Base-by-base conservation (phyloP, 352 stramenopile species). In the Aphanomyces astaci region DNA sequence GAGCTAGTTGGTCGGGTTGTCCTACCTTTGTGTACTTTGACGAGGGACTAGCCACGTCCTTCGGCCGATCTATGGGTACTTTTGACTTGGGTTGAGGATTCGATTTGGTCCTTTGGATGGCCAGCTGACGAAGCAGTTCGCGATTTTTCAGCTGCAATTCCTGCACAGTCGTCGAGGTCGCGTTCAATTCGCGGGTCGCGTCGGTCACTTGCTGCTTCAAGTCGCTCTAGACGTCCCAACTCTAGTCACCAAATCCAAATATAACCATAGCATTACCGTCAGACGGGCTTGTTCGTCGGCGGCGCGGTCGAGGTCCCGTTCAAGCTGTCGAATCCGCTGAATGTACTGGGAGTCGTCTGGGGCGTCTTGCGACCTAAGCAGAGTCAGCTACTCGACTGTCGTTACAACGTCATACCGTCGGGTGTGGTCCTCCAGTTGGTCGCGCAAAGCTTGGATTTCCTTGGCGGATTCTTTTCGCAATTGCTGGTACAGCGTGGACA, bases 61-160 rank as follows among this genome's bases (percentile, higher is more conserved):
- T 43, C 36, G 36, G 15, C 7, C 36, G 36, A 15, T 7, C 36
- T 15, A 43, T 15, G 36, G 36, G 15, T 15, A 15, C 7, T 43
- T 43, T 43, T 7, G 36, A 43, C 36, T 43, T n/a, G n/a, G n/a
- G n/a, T n/a, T n/a, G n/a, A n/a, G n/a, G 36, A 15, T 43, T 66
- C 24, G 33, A 68, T 63, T 86, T 87, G 17, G 76, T 72, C 52
- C 82, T 72, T 0, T 81, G 75, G 36, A 93, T 82, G 2, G 84
- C 84, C 13, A 93, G 74, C 57, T 93, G 82, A 0, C 82, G 80
- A 36, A 90, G 67, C 2, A 93, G 67, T 31, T 93, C 82, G 27
- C 82, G 80, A 63, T 93, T 93, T 53, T 90, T 89, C 5, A 88
- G 72, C 40, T 93, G 80, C 2, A 73, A 75, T 45, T 89, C 80